A percentile compares a stretch with the other conserved stretches of the same genome.
phyloP scores from a whole-genome alignment of 306 rosid genomes.

The Spatholobus suberectus region DNA sequence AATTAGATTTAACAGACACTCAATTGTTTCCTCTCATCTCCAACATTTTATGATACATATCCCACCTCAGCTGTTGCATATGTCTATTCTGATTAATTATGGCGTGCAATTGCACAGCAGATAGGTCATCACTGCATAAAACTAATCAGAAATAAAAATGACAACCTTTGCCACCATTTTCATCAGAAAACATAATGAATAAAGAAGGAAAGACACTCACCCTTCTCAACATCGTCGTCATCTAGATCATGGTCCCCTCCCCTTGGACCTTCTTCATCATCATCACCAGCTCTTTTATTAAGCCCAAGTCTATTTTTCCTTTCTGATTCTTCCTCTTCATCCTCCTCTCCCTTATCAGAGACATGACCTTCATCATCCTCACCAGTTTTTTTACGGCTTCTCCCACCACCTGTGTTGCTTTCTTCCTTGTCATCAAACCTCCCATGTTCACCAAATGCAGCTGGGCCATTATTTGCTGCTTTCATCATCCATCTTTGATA shows the following conservation, averaged over 20 bases:
- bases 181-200: conserved; percentile 24
- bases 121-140: conserved; percentile 11
- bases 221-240: conserved; percentile 85
- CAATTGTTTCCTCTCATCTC: conserved; percentile 18
- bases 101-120: conserved; percentile 3
- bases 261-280: conserved; percentile 84
- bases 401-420: conserved; percentile 60
- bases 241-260: conserved; percentile 85
- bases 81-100: conserved; percentile 22
- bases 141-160: conserved; percentile 27
- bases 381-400: conserved; percentile 61
- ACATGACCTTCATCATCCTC: conserved; percentile 77
- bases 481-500: conserved; percentile 99
- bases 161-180: neutral
- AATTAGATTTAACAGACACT: neutral
- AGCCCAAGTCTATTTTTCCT: conserved; percentile 80
- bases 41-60: conserved; percentile 13
- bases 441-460: conserved; percentile 86
- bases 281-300: conserved; percentile 69
- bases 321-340: conserved; percentile 81
- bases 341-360: conserved; percentile 96
- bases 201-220: conserved; percentile 48
- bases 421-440: conserved; percentile 82
- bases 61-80: conserved; percentile 12
- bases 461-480: conserved; percentile 87